A percentile compares a stretch with the other conserved stretches of the same genome.
Evolutionary conservation across 257 asterid genomes (phyloP).

Genomic region (Perilla frutescens): DNA sequence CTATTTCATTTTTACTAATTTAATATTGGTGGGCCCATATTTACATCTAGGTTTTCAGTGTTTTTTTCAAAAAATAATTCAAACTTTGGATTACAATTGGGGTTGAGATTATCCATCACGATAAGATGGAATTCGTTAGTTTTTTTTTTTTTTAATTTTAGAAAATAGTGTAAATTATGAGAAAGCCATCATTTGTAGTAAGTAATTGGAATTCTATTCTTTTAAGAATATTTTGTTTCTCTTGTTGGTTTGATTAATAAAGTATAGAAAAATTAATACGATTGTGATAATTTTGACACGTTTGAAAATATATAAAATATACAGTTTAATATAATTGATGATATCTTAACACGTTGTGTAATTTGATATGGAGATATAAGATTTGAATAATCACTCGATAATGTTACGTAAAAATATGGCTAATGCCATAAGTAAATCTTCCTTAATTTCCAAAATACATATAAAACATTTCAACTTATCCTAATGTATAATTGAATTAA

Average conservation of each 20-base stretch:
- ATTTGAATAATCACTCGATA: too few relatives aligned
- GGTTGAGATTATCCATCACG: neutral
- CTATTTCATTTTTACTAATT: slow-evolving; percentile 30
- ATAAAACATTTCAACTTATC: neutral
- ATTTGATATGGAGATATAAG: too few relatives aligned
- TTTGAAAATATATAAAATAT: neutral
- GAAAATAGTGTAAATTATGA: neutral
- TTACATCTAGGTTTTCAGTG: neutral
- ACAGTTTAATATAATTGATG: neutral
- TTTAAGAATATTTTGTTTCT: neutral
- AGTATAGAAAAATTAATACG: neutral
- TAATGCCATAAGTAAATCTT: too few relatives aligned
- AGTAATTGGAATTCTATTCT: neutral
- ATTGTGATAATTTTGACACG: too few relatives aligned
- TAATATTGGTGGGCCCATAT: slow-evolving; percentile 31
- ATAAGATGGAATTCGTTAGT: neutral
- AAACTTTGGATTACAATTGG: slow-evolving; percentile 15
- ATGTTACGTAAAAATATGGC: too few relatives aligned
- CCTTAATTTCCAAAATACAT: too few relatives aligned
- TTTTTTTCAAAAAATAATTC: neutral
- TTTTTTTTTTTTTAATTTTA: neutral
- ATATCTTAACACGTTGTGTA: too few relatives aligned
- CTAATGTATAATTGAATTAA: neutral
- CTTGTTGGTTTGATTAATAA: neutral
- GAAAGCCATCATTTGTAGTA: neutral